A percentile compares a stretch with the other conserved stretches of the same genome.
These are phyloP conservation scores for Verticillium tricorpus DNA, from an alignment of 2,329 filamentous ascomycete species.

Conservation along the genomic window DNA sequence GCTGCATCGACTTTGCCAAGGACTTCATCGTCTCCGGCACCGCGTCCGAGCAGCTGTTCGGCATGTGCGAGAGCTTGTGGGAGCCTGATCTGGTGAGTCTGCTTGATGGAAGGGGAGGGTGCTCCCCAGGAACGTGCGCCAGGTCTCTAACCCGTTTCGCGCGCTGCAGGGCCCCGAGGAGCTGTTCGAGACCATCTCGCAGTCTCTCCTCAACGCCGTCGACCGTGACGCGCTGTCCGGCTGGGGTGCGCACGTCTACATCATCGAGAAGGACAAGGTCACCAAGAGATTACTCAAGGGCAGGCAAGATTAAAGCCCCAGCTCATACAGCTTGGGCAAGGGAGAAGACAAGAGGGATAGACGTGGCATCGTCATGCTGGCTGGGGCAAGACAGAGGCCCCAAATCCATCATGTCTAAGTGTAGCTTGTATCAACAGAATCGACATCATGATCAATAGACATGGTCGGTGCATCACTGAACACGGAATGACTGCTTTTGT, in stretches of 20 bases:
- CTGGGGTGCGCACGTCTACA: slow-evolving; percentile 98
- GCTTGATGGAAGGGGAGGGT: neutral
- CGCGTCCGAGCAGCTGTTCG: slow-evolving; percentile 94
- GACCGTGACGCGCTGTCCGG: slow-evolving; percentile 95
- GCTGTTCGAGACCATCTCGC: slow-evolving; percentile 97
- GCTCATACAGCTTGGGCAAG: neutral
- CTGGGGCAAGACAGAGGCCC: neutral
- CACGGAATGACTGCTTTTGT: neutral
- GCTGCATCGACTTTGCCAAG: slow-evolving; percentile 98
- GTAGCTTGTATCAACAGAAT: slow-evolving; percentile 31
- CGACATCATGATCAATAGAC: slow-evolving; percentile 13
- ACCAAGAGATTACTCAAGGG: slow-evolving; percentile 98
- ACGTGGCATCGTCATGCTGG: neutral
- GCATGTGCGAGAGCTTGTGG: slow-evolving; percentile 97
- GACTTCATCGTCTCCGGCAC: slow-evolving; percentile 98
- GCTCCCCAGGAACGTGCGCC: neutral
- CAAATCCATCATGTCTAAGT: slow-evolving; percentile 8
- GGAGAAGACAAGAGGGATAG: neutral
- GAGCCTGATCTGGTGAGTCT: slow-evolving; percentile 85
- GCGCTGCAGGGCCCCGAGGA: slow-evolving; percentile 73
- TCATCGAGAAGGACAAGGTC: slow-evolving; percentile 99
- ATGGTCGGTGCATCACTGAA: neutral
- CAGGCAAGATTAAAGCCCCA: slow-evolving; percentile 71
- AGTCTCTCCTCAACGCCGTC: slow-evolving; percentile 90
- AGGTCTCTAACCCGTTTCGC: slow-evolving; percentile 2